These are phyloP conservation scores for Pichia ethanolica DNA, from an alignment of 805 yeast species.

Conservation along the genomic window DNA sequence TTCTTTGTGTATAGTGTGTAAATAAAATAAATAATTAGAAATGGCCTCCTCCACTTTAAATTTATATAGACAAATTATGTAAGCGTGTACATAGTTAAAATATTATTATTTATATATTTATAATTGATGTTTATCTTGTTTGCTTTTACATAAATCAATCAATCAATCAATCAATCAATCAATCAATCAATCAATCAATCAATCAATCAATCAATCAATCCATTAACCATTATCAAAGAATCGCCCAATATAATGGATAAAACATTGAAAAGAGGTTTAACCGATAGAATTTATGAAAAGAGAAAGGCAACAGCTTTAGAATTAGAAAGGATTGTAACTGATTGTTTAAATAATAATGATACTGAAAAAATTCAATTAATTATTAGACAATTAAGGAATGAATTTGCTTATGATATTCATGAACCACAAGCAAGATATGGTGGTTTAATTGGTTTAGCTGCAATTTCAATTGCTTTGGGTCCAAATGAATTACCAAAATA, in stretches of 20 bases:
- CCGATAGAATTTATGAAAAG: slow-evolving; percentile 70
- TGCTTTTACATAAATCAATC: too few species aligned
- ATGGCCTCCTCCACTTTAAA: neutral
- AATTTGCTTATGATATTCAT: slow-evolving; percentile 75
- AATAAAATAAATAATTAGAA: too few species aligned
- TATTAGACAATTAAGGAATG: slow-evolving; percentile 69
- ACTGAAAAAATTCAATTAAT: slow-evolving; percentile 47
- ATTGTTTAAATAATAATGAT: slow-evolving; percentile 52
- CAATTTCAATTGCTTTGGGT: slow-evolving; percentile 91
- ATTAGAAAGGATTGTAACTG: slow-evolving; percentile 69
- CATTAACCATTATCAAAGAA: too few species aligned
- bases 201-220: too few species aligned
- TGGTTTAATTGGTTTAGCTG: slow-evolving; percentile 91
- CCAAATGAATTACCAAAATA: slow-evolving; percentile 74
- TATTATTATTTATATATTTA: too few species aligned
- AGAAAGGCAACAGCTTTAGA: slow-evolving; percentile 73
- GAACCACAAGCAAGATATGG: slow-evolving; percentile 89
- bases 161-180: too few species aligned
- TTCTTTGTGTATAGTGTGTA: too few species aligned
- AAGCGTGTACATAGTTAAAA: neutral
- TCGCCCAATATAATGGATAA: slow-evolving; percentile 23
- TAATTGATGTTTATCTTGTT: too few species aligned
- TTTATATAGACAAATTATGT: neutral
- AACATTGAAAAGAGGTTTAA: slow-evolving; percentile 57
- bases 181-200: too few species aligned